Base-by-base conservation (phyloP, 148 eudicot species). In the Fallopia convolvulus region DNA sequence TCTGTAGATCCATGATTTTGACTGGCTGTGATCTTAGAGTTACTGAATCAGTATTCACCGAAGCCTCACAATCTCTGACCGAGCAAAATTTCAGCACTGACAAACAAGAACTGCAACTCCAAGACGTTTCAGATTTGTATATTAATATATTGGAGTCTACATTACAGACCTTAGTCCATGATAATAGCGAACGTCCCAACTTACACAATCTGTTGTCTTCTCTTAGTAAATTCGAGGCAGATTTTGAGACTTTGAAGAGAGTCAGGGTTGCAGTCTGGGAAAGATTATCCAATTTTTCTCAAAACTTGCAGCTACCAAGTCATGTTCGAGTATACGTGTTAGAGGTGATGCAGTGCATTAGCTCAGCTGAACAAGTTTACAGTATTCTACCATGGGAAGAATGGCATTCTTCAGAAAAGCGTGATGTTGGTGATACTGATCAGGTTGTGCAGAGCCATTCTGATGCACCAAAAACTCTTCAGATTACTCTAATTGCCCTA, bases 181-280 rank as follows among this genome's bases (percentile, higher is more conserved):
- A 88, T 61, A 77, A 83, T 30, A 73, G 79, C 48, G 86, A 87
- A 78, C 90, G 80, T 50, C 85, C 63, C 72, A 80, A 82, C 77
- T 83, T 96, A 23, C 81, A 75, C 76, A 83, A 70, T 80, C 74
- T 90, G 39, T 66, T 96, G 72, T 96, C 93, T 50, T 91, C 93
- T 77, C 82, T 96, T 79, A 85, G 97, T 86, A 87, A 84, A 86
- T 49, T 73, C 18, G 92, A 80, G 55, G 91, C 87, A 70, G 82
- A 90, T 55, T 52, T 83, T 80, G 89, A 90, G 75, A 82, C 71
- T 56, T 86, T 96, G 80, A 83, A 85, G 77, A 81, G 75, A 68
- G 92, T 93, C 66, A 90, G 99, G 70, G 80, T 58, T 72, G 87
- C 90, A 73, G 93, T 96, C 76, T 96, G 99, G 99, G 90, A 88